A percentile compares a stretch with the other conserved stretches of the same genome.
These are phyloP conservation scores for Starmera amethionina DNA, from an alignment of 805 yeast species.

Conservation along the genomic window DNA sequence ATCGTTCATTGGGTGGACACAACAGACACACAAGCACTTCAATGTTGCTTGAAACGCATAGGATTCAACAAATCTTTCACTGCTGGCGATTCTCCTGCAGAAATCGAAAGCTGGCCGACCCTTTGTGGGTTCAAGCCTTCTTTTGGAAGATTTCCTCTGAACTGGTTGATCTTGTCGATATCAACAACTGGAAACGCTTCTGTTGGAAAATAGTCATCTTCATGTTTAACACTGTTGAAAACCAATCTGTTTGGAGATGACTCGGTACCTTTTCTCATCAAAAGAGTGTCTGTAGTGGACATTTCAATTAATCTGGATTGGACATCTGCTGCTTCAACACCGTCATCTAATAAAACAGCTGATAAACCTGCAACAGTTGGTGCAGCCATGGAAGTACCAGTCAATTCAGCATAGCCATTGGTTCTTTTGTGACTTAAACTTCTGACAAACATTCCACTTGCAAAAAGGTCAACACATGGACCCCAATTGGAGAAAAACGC, in stretches of 20 bases:
- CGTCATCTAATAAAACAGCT: conserved; percentile 45
- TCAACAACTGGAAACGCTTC: conserved; percentile 1
- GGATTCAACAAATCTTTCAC: neutral
- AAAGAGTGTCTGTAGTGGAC: conserved; percentile 39
- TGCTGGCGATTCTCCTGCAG: neutral
- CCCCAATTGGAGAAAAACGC: conserved; percentile 92
- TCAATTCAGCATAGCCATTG: conserved; percentile 23
- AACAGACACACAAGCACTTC: too few species aligned
- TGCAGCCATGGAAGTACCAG: conserved; percentile 80
- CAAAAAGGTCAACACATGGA: conserved; percentile 76
- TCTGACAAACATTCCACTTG: conserved; percentile 65
- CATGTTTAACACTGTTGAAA: conserved; percentile 24
- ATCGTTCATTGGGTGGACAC: too few species aligned
- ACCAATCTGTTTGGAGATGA: conserved; percentile 54
- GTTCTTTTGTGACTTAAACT: conserved; percentile 35
- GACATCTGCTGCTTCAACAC: conserved; percentile 33
- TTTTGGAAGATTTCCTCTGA: neutral
- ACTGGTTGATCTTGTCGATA: neutral
- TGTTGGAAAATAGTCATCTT: conserved; percentile 21
- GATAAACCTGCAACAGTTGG: conserved; percentile 64
- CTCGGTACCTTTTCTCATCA: conserved; percentile 33
- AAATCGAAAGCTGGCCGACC: conserved; percentile 1
- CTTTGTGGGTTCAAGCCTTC: conserved; percentile 2
- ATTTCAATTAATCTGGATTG: conserved; percentile 30
- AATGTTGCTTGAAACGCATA: neutral